Base-by-base conservation (phyloP, 2,329 filamentous ascomycete species). In the Beauveria varroae region DNA sequence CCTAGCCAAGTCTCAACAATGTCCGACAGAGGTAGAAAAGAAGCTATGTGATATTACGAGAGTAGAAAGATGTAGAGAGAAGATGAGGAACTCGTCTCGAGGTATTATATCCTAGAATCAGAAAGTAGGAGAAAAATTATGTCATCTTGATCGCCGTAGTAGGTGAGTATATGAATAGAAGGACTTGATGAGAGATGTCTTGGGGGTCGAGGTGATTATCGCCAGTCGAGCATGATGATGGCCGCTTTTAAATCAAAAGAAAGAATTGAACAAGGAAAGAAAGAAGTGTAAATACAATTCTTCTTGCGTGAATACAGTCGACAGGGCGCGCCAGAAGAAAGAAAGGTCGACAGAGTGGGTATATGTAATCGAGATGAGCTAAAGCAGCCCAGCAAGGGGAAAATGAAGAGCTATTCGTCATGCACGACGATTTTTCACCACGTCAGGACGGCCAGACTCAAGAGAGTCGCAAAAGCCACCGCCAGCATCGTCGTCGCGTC, bases 401-500 rank as follows among this genome's bases (percentile, higher is more conserved):
- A n/a, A 16, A 1, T 18, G 18, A 10, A 43, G 20, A n/a, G 16
- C 6, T 34, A 30, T 37, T 37, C 34, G 34, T 37, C 34, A 14
- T 14, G 12, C 34, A 37, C 34, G 34, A 37, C 34, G 12, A 6
- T 34, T 28, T 26, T 5, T 26, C 46, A 41, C 50, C 57, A 60
- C 3, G 57, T 22, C 57, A 60, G 40, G 40, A 44, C 9, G 14
- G 10, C 9, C 28, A 52, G n/a, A 20, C 40, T 28, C 14, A 49
- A 10, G 20, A 60, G 20, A 5, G 51, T 49, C 14, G 50, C 57
- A 54, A 65, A 61, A 9, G 63, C 10, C 53, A 44, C 47, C 5
- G 58, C 53, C 1, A 18, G 51, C 5, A 54, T 34, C n/a, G 52
- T 53, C n/a, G 43, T 20, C 5, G 49, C 26, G 1, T 37, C 57